Base-by-base conservation (phyloP, 2,329 filamentous ascomycete species). In the Ascosphaera apis region DNA sequence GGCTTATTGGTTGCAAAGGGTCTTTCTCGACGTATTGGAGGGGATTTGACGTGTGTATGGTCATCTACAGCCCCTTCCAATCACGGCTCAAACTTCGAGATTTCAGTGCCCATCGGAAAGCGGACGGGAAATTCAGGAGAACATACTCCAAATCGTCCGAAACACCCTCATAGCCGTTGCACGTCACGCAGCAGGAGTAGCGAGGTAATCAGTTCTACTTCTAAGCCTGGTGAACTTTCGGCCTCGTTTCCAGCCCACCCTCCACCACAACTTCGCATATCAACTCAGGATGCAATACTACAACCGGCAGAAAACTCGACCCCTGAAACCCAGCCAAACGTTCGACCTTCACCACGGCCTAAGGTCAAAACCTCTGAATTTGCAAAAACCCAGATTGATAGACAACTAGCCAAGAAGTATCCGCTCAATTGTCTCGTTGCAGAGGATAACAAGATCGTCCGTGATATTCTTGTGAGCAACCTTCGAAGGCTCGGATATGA, bases 1-100 rank as follows among this genome's bases (percentile, higher is more conserved):
- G 74, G 75, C 18, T 55, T 80, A 8, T 62, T 79, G 47, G 75
- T 79, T n/a, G 75, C 74, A 1, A 79, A 78, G 52, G 73, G 73
- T 3, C 60, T 78, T 33, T 70, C 74, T 3, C 62, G 74, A 37
- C 75, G 72, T 48, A 65, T 79, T 38, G 72, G 73, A 17, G 75
- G 75, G 12, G 74, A 79, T 50, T 55, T 80, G 15, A 63, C 67
- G 36, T 70, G 74, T 43, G 62, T 72, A 31, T 62, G 65, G 35
- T 76, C 75, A 3, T 66, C 69, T 21, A 73, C 71, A 0, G 57
- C 62, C 6, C 72, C 72, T 0, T 64, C 69, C 7, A 52, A 60
- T 21, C 67, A 64, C 45, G 75, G 75, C 8, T 70, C 71, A 1
- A 71, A 77, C 43, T 80, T 80, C 47, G 67, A 77, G 44, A 70